Evolutionary conservation across 306 rosid genomes (phyloP).

Genomic region (Castanea crenata): DNA sequence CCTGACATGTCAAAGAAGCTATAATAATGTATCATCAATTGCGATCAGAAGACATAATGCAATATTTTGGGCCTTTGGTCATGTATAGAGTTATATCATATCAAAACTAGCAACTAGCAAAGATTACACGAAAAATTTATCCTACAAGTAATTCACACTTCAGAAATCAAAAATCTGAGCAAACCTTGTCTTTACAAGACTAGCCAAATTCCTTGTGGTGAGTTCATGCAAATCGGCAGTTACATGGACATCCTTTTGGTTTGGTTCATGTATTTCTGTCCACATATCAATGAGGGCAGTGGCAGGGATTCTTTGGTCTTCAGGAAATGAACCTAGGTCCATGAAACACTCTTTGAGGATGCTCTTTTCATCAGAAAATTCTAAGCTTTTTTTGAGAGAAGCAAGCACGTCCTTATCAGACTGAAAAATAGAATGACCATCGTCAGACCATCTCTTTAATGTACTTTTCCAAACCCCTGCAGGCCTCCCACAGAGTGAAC

Average conservation of each 20-base stretch:
- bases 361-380: constrained; percentile 14
- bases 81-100: too few species aligned
- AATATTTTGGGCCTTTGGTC: too few species aligned
- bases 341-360: constrained; percentile 30
- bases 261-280: constrained; percentile 16
- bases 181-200: constrained; percentile 32
- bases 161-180: background rate
- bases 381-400: constrained; percentile 26
- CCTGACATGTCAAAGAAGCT: too few species aligned
- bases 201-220: constrained; percentile 3
- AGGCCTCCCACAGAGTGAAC: constrained; percentile 14
- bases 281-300: constrained; percentile 32
- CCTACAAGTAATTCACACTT: too few species aligned
- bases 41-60: too few species aligned
- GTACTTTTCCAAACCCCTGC: constrained; percentile 9
- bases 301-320: constrained; percentile 33
- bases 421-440: constrained; percentile 13
- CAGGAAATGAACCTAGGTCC: constrained; percentile 43
- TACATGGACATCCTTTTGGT: constrained; percentile 11
- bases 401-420: constrained; percentile 14
- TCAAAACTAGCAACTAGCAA: too few species aligned
- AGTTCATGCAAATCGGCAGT: constrained; percentile 11
- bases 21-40: too few species aligned
- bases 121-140: too few species aligned
- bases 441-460: constrained; percentile 6